Evolutionary conservation across 2,329 filamentous ascomycete species (phyloP).

Genomic region (Diatrype stigma): DNA sequence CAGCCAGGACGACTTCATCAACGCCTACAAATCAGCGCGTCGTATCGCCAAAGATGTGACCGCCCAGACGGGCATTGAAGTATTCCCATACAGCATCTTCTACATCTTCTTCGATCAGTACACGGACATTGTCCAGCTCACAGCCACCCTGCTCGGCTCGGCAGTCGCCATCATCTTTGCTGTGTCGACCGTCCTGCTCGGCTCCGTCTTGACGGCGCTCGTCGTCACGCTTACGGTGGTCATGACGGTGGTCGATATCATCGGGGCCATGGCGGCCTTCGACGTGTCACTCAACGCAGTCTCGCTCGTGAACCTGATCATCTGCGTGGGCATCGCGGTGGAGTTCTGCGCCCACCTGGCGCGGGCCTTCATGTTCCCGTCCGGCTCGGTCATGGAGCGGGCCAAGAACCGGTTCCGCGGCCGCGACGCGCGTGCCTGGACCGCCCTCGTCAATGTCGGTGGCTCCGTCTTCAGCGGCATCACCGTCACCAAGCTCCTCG

Average conservation of each 20-base stretch:
- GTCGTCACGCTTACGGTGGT: constrained; percentile 82
- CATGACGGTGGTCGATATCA: constrained; percentile 93
- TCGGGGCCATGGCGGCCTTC: constrained; percentile 88
- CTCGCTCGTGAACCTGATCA: constrained; percentile 91
- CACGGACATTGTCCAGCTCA: constrained; percentile 74
- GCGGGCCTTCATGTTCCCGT: constrained; percentile 92
- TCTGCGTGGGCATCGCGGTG: constrained; percentile 92
- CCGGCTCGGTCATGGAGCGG: constrained; percentile 73
- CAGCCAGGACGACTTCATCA: constrained; percentile 89
- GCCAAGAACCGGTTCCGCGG: constrained; percentile 75
- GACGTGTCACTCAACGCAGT: constrained; percentile 91
- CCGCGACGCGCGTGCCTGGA: constrained; percentile 83
- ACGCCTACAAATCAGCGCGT: constrained; percentile 81
- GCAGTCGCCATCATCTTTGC: constrained; percentile 82
- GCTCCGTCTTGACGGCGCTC: constrained; percentile 74
- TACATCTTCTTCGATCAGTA: constrained; percentile 99
- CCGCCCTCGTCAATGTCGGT: constrained; percentile 89
- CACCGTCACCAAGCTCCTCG: constrained; percentile 90
- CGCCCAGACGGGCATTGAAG: constrained; percentile 66
- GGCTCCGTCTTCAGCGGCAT: constrained; percentile 94
- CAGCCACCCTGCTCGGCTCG: constrained; percentile 73
- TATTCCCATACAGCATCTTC: constrained; percentile 96
- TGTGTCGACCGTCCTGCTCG: constrained; percentile 75
- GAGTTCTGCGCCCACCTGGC: constrained; percentile 98
- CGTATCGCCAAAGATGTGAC: constrained; percentile 79